These are phyloP conservation scores for Arachnomyces sp. DNA, from an alignment of 2,329 filamentous ascomycete species.

Conservation along the genomic window DNA sequence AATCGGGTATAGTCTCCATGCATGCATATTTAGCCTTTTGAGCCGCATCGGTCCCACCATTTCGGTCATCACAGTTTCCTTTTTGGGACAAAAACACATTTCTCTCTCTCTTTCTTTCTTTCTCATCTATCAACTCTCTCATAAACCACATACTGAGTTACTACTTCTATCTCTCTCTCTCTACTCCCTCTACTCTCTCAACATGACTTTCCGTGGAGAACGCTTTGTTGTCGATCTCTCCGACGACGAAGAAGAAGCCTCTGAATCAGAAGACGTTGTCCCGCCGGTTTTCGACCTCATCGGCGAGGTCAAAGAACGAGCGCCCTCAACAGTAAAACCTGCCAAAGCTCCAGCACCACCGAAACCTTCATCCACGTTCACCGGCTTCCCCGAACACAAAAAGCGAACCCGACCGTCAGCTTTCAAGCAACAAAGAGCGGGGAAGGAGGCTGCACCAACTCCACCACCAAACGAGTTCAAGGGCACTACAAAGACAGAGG, in stretches of 20 bases:
- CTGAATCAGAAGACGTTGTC: slow-evolving; percentile 15
- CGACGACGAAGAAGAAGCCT: slow-evolving; percentile 38
- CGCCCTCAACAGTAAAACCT: slow-evolving; percentile 36
- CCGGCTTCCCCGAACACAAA: slow-evolving; percentile 84
- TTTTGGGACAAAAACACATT: not conserved
- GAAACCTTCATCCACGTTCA: slow-evolving; percentile 56
- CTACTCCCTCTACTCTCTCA: not conserved
- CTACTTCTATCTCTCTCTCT: not conserved
- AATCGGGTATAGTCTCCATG: slow-evolving; percentile 9
- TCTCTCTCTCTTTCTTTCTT: not conserved
- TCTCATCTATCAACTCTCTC: not conserved
- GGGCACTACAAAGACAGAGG: not conserved
- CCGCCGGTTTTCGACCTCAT: slow-evolving; percentile 42
- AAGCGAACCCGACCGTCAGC: slow-evolving; percentile 65
- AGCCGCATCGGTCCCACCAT: slow-evolving; percentile 28
- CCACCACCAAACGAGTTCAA: slow-evolving; percentile 8
- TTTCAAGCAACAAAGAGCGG: slow-evolving; percentile 64
- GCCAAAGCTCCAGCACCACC: slow-evolving; percentile 33
- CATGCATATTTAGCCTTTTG: slow-evolving; percentile 30
- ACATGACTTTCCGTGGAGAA: slow-evolving; percentile 50
- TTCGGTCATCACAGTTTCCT: slow-evolving; percentile 16
- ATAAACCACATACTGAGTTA: not conserved
- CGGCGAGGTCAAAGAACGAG: slow-evolving; percentile 73
- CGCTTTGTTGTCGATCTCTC: slow-evolving; percentile 55
- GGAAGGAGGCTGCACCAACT: slow-evolving; percentile 12